These are phyloP conservation scores for Solanum paucissectum DNA, from an alignment of 257 asterid genomes.

Conservation along the genomic window DNA sequence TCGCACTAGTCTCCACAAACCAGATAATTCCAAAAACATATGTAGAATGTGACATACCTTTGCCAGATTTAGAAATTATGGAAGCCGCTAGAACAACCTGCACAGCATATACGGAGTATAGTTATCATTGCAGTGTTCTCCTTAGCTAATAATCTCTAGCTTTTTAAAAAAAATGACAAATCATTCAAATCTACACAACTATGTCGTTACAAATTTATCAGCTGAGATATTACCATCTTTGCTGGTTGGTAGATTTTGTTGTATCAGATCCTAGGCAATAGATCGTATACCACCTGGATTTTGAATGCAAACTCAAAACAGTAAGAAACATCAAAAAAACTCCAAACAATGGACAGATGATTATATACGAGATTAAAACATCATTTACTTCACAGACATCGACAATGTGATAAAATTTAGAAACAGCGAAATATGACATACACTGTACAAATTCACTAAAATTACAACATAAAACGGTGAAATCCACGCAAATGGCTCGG, in stretches of 20 bases:
- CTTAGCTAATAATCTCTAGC: neutral
- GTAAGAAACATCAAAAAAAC: neutral
- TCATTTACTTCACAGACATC: neutral
- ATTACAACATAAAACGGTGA: neutral
- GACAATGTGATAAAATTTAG: neutral
- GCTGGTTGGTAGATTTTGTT: neutral
- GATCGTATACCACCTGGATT: neutral
- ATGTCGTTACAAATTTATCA: neutral
- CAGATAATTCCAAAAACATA: neutral
- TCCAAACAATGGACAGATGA: neutral
- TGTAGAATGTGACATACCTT: conserved; percentile 37
- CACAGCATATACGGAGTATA: neutral
- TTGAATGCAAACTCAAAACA: neutral
- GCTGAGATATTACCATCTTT: neutral
- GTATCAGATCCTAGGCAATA: neutral
- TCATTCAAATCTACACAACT: neutral
- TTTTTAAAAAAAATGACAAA: neutral
- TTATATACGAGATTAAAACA: neutral
- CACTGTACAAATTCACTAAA: neutral
- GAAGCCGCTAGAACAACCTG: conserved; percentile 96
- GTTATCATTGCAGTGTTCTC: neutral
- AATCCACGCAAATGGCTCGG: neutral
- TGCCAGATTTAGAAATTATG: conserved; percentile 76
- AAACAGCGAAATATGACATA: neutral
- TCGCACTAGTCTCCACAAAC: neutral